Evolutionary conservation across 2,329 filamentous ascomycete species (phyloP).

Genomic region (Bretziella fagacearum): DNA sequence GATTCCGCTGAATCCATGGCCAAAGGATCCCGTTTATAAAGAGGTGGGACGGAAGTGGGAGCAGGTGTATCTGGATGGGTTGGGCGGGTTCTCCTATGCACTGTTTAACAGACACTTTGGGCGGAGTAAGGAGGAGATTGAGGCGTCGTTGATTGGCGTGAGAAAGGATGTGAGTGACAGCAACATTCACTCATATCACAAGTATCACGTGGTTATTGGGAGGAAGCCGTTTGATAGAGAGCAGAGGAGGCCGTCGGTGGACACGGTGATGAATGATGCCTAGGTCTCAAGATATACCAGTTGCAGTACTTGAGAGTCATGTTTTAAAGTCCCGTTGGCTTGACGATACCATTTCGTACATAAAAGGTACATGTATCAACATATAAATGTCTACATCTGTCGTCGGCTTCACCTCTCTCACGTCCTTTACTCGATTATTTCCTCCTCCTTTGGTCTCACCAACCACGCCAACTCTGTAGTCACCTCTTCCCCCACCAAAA

Average conservation of each 20-base stretch:
- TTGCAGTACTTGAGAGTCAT: too few relatives aligned
- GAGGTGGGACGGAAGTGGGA: slow-evolving; percentile 31
- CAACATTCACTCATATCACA: slow-evolving; percentile 32
- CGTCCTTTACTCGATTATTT: not conserved
- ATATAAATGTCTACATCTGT: not conserved
- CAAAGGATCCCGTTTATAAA: slow-evolving; percentile 28
- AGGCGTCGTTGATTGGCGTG: slow-evolving; percentile 34
- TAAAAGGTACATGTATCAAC: not conserved
- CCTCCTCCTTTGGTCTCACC: slow-evolving; percentile 19
- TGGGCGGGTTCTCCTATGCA: slow-evolving; percentile 29
- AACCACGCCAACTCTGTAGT: slow-evolving; percentile 32
- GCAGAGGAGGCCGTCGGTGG: not conserved
- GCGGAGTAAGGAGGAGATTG: slow-evolving; percentile 29
- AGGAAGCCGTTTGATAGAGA: slow-evolving; percentile 28
- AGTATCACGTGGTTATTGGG: slow-evolving; percentile 33
- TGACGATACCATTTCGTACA: too few relatives aligned
- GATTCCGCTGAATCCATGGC: slow-evolving; percentile 38
- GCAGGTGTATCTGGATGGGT: slow-evolving; percentile 25
- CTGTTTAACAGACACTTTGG: slow-evolving; percentile 27
- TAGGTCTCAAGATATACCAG: not conserved
- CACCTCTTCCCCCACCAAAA: slow-evolving; percentile 35
- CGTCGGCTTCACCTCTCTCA: not conserved
- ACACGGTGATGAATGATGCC: slow-evolving; percentile 2
- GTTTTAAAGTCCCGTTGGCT: too few relatives aligned
- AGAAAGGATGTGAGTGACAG: slow-evolving; percentile 30